Percentiles rank a stretch among this genome's conserved stretches.
Evolutionary conservation across 352 stramenopile species (phyloP).

Genomic region (Phytophthora hybrid): DNA sequence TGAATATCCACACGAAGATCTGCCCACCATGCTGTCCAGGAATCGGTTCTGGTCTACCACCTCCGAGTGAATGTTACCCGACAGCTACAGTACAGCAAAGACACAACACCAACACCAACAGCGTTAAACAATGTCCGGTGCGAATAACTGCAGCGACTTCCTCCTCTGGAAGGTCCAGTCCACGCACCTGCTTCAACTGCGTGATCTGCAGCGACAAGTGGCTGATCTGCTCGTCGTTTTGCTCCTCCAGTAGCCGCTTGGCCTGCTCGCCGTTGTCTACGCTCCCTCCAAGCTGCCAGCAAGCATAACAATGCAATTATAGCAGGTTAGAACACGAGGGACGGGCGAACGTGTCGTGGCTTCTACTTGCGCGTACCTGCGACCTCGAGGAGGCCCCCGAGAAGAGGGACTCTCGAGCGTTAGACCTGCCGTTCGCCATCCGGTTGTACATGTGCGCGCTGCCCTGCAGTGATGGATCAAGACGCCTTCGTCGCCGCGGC

Average conservation of each 20-base stretch:
- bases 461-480: constrained; percentile 1
- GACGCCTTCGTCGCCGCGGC: constrained; percentile 1
- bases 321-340: neutral
- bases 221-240: constrained; percentile 91
- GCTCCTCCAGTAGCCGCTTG: constrained; percentile 81
- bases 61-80: constrained; percentile 80
- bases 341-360: neutral
- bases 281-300: constrained; percentile 40
- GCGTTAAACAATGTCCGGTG: neutral
- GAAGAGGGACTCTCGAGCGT: constrained; percentile 74
- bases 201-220: constrained; percentile 89
- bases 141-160: neutral
- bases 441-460: constrained; percentile 77
- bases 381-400: constrained; percentile 56
- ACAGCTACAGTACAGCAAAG: constrained; percentile 62
- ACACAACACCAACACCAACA: neutral
- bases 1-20: neutral
- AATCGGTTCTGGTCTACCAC: constrained; percentile 87
- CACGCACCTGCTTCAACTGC: constrained; percentile 80
- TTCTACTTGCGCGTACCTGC: constrained; percentile 41
- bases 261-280: constrained; percentile 80
- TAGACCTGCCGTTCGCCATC: constrained; percentile 66
- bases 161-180: neutral
- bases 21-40: constrained; percentile 79
- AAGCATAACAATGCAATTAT: constrained; percentile 2